phyloP scores from a whole-genome alignment of 352 stramenopile species.

The Thalassiosira ordinaria region DNA sequence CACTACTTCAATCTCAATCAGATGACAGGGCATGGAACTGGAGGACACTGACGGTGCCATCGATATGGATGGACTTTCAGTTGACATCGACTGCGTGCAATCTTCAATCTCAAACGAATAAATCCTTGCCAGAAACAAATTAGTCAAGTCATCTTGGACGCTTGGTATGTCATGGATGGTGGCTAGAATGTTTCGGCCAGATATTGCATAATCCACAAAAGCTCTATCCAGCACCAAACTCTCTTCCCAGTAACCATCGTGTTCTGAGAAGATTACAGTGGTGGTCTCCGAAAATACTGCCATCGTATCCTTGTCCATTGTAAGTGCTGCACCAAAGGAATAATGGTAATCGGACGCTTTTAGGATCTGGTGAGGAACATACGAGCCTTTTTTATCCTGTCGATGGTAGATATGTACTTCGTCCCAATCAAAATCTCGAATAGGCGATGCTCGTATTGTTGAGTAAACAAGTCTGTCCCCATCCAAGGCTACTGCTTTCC shows the following conservation, averaged over 20 bases:
- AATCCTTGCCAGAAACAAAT: too few relatives aligned
- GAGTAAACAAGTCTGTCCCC: slow-evolving; percentile 7
- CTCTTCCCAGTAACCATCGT: slow-evolving; percentile 15
- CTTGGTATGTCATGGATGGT: not conserved
- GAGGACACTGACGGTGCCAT: not conserved
- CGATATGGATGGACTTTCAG: slow-evolving; percentile 6
- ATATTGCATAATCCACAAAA: slow-evolving; percentile 4
- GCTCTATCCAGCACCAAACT: not conserved
- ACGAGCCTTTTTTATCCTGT: not conserved
- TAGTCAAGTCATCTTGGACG: too few relatives aligned
- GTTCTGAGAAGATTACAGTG: slow-evolving; percentile 5
- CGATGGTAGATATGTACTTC: slow-evolving; percentile 3
- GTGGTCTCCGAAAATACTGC: not conserved
- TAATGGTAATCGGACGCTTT: not conserved
- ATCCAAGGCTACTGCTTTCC: slow-evolving; percentile 12
- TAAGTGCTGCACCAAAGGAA: not conserved
- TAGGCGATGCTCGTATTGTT: too few relatives aligned
- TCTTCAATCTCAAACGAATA: slow-evolving; percentile 24
- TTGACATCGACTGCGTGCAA: slow-evolving; percentile 9
- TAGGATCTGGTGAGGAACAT: not conserved
- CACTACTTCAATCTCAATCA: too few relatives aligned
- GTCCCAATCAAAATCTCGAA: not conserved
- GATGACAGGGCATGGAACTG: too few relatives aligned
- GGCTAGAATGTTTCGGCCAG: slow-evolving; percentile 12
- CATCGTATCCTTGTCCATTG: slow-evolving; percentile 11